Evolutionary conservation across 805 yeast genomes (phyloP), one percentile per base, ranked within the genome.

Genomic region (Candida pseudoglaebosa): DNA sequence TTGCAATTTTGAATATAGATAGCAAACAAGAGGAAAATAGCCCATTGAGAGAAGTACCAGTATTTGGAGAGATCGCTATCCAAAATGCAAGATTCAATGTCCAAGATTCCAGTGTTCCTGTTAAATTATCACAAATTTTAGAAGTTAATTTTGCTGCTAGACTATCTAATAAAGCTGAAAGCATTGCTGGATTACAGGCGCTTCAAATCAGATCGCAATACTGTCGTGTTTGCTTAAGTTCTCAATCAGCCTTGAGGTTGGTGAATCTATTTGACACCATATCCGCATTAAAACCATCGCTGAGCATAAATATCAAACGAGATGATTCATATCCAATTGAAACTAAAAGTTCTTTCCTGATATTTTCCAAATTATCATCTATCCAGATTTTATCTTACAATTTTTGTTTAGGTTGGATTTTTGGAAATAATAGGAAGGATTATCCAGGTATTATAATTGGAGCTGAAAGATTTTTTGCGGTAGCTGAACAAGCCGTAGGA

Each of bases 371-470:
- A n/a, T 65, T 70, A 44, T 71, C 69, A 34, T 67, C 86, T 0
- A 61, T 83, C 21, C 83, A 77, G 34, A 66, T 83, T 17, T 54
- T 80, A 4, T 75, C 87, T 0, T 74, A 80, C 47, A 76, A 82
- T 45, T 67, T 84, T 42, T 84, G 95, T 44, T 42, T 84, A 24
- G 95, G 96, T 0, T 87, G 95, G 89, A 54, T 84, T 3, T 84
- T 83, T 53, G 80, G 75, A n/a, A 57, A 56, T 4, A 53, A 56
- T 1, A 43, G 52, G 2, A 70, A 69, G 16, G 64, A 60, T 21
- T 69, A 65, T 38, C 88, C 88, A 0, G 96, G 96, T 8, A 52
- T 87, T n/a, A 80, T 84, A 28, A 44, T 79, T 21, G 97, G 97
- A 0, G 86, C 84, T 39, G 87, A 85, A 46, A 65, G 80, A 13